Percentiles rank a stretch among this genome's conserved stretches.
Evolutionary conservation across 106 monocot species (phyloP).

Genomic region (Amphibolis antarctica): DNA sequence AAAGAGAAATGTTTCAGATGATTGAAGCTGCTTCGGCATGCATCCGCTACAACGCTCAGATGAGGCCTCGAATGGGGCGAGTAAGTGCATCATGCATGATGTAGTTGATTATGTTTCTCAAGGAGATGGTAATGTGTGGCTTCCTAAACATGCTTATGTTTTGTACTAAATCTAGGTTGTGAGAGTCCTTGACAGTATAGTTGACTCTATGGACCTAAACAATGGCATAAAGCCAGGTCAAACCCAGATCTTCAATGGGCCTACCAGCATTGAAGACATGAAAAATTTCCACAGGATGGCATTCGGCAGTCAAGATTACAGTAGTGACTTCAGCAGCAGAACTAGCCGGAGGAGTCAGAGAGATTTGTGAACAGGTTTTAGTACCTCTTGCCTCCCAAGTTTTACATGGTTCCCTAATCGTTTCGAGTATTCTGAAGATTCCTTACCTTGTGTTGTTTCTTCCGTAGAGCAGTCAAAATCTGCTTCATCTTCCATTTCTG

Average conservation of each 20-base stretch:
- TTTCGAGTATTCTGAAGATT: too few species aligned
- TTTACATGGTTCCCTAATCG: too few species aligned
- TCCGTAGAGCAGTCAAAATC: too few species aligned
- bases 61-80: conserved; percentile 85
- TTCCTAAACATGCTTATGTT: neutral
- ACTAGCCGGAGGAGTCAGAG: conserved; percentile 1
- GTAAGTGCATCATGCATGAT: conserved; percentile 20
- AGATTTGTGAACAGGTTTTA: neutral
- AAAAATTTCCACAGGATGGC: conserved; percentile 29
- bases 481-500: too few species aligned
- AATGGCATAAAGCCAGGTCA: conserved; percentile 51
- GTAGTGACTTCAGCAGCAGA: conserved; percentile 30
- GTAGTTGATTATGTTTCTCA: neutral
- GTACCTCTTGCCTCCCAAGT: too few species aligned
- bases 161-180: conserved; percentile 16
- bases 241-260: conserved; percentile 28
- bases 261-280: conserved; percentile 25
- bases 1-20: conserved; percentile 77
- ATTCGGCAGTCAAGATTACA: conserved; percentile 33
- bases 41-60: conserved; percentile 71
- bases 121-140: neutral
- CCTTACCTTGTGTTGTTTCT: too few species aligned
- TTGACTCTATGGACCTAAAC: conserved; percentile 32
- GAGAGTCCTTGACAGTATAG: conserved; percentile 39
- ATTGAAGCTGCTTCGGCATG: conserved; percentile 89